Base-by-base conservation (phyloP, 257 asterid genomes). In the Nicotiana sylvestris region DNA sequence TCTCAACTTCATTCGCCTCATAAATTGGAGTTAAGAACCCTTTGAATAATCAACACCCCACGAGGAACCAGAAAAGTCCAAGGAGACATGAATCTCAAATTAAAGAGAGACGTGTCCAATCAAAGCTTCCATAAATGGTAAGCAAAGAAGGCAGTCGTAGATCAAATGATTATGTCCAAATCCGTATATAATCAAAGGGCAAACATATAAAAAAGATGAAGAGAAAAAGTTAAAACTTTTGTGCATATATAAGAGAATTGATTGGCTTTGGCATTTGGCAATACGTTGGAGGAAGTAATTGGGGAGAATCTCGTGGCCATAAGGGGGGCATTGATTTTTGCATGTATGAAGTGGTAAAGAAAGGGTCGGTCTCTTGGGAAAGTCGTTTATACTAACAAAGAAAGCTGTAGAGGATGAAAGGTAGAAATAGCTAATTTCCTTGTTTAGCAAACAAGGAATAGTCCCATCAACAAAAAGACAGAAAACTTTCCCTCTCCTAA, bases 401-500 rank as follows among this genome's bases (percentile, higher is more conserved):
- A 76, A 83, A 86, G 85, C 62, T 74, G 82, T 88, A 81, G 85
- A 87, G 85, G 79, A 82, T 21, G 68, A 85, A 85, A 85, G 82
- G 83, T 46, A 65, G 82, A 85, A 83, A 87, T 86, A 87, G 87
- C 43, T 69, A 55, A 32, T 81, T 90, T 78, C 92, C 62, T 76
- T 65, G 58, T 86, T 88, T 85, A 87, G 98, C 82, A 92, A 91
- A 72, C 86, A 78, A 85, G 86, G 93, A 90, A 76, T 84, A 82
- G 95, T 93, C 97, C 89, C 93, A 90, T 93, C 97, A 87, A 79
- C 81, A 82, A 67, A 85, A 86, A 87, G 92, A 86, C 91, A 88
- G 78, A 70, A 21, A 74, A 27, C 79, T 74, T 74, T 72, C 79
- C 79, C 39, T 46, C 79, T 49, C 39, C 37, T 74, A 74, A 70